phyloP scores from a whole-genome alignment of 331 rosid genomes.

The Malus hybrid region DNA sequence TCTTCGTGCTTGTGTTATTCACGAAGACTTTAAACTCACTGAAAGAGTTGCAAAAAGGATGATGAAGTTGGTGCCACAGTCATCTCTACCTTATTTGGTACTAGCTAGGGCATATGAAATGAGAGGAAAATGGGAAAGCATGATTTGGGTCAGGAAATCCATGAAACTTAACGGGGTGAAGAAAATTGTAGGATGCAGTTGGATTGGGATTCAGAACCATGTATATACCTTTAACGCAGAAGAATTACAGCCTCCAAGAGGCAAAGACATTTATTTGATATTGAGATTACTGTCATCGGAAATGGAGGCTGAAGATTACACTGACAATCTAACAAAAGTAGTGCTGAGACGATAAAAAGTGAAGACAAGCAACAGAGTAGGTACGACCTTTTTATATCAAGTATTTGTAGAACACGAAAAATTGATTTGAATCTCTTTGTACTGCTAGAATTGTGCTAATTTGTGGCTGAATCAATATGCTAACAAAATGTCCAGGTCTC shows the following conservation, averaged over 20 bases:
- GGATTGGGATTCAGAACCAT: slow-evolving; percentile 49
- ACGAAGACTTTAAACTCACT: slow-evolving; percentile 41
- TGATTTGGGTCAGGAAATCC: slow-evolving; percentile 49
- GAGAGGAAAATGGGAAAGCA: slow-evolving; percentile 75
- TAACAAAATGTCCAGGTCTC: background rate
- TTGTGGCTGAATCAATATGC: background rate
- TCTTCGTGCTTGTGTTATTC: slow-evolving; percentile 38
- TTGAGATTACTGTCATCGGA: slow-evolving; percentile 55
- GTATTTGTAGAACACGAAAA: background rate
- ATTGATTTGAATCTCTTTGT: background rate
- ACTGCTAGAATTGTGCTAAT: background rate
- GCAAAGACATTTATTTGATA: slow-evolving; percentile 41
- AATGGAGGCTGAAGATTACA: slow-evolving; percentile 39
- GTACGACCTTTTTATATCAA: too few species aligned
- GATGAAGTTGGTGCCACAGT: slow-evolving; percentile 47
- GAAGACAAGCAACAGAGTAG: background rate
- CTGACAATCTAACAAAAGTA: background rate
- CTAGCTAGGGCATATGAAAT: slow-evolving; percentile 49
- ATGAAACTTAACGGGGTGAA: slow-evolving; percentile 28
- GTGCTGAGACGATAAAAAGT: background rate
- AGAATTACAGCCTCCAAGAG: slow-evolving; percentile 51
- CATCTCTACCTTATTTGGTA: slow-evolving; percentile 51
- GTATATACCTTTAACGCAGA: slow-evolving; percentile 46
- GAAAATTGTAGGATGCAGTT: slow-evolving; percentile 50
- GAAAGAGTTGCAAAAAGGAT: slow-evolving; percentile 58